These are phyloP conservation scores for Acacia confusa DNA, from an alignment of 306 rosid species.

Conservation along the genomic window DNA sequence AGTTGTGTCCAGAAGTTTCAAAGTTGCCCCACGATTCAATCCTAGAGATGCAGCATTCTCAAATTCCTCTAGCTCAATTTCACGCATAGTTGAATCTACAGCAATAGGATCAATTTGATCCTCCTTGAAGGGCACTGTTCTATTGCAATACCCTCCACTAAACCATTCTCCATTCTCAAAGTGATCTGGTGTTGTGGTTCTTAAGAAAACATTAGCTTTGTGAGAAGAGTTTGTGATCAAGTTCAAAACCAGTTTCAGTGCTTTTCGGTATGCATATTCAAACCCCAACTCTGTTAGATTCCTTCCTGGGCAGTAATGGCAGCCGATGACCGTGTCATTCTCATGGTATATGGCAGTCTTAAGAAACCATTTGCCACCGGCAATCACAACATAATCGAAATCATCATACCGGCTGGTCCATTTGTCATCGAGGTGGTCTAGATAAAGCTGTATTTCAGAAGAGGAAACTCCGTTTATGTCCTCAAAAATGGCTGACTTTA, in stretches of 20 bases:
- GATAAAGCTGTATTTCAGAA: constrained; percentile 62
- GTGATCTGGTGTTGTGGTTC: constrained; percentile 85
- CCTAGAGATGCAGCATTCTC: constrained; percentile 32
- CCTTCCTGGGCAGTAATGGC: constrained; percentile 66
- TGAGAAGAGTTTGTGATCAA: constrained; percentile 42
- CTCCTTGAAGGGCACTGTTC: constrained; percentile 70
- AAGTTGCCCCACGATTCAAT: constrained; percentile 23
- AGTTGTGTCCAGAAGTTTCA: constrained; percentile 71
- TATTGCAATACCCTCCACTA: constrained; percentile 83
- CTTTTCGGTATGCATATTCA: constrained; percentile 59
- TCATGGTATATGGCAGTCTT: constrained; percentile 76
- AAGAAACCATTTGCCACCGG: constrained; percentile 84
- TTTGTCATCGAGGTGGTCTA: constrained; percentile 52
- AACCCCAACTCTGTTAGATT: constrained; percentile 67
- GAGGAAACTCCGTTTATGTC: constrained; percentile 73
- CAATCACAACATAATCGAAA: constrained; percentile 53
- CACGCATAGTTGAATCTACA: constrained; percentile 51
- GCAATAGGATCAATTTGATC: constrained; percentile 39
- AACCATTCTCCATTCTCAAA: constrained; percentile 87
- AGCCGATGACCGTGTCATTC: constrained; percentile 47
- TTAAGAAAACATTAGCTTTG: constrained; percentile 53
- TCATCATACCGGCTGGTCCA: constrained; percentile 57
- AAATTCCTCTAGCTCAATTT: constrained; percentile 65
- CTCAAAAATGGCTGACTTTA: constrained; percentile 66
- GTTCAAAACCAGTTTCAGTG: constrained; percentile 39